A percentile compares a stretch with the other conserved stretches of the same genome.
Evolutionary conservation across 169 alveolate species (phyloP).

Genomic region (Prorocentrum cordatum): DNA sequence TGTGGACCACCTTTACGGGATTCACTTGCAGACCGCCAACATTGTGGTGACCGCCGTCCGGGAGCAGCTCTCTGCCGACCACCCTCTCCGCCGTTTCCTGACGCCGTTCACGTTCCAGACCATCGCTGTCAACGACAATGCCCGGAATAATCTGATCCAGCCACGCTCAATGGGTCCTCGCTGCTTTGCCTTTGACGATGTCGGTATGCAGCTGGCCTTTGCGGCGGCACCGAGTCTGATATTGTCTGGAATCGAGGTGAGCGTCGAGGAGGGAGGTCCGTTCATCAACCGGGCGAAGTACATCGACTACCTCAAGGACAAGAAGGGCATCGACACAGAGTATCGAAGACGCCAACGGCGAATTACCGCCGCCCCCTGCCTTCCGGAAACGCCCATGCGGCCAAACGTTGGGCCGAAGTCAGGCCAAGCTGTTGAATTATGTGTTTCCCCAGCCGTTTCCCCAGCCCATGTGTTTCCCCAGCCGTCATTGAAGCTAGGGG

Average conservation of each 20-base stretch:
- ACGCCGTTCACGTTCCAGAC: conserved; percentile 29
- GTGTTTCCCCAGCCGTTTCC: too few relatives aligned
- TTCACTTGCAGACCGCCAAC: conserved; percentile 26
- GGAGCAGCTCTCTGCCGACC: conserved; percentile 10
- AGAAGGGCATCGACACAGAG: neutral
- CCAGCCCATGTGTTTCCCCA: too few relatives aligned
- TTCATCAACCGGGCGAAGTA: neutral
- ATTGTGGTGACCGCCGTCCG: conserved; percentile 23
- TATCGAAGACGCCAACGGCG: conserved; percentile 1
- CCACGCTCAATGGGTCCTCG: conserved; percentile 23
- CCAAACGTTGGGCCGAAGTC: too few relatives aligned
- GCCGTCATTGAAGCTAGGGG: too few relatives aligned
- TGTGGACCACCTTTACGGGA: conserved; percentile 22
- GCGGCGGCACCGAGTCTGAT: conserved; percentile 4
- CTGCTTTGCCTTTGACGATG: conserved; percentile 9
- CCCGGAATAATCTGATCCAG: conserved; percentile 1
- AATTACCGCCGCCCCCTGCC: too few relatives aligned
- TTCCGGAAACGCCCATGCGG: too few relatives aligned
- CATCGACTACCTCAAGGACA: conserved; percentile 9
- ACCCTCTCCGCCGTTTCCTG: conserved; percentile 34
- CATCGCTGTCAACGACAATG: conserved; percentile 34
- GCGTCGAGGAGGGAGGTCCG: neutral
- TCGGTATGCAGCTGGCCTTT: conserved; percentile 22
- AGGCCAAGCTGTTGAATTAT: too few relatives aligned
- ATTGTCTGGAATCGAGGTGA: neutral